phyloP scores from a whole-genome alignment of 176 grass and related monocot genomes.

The Coix lacrymajobi region DNA sequence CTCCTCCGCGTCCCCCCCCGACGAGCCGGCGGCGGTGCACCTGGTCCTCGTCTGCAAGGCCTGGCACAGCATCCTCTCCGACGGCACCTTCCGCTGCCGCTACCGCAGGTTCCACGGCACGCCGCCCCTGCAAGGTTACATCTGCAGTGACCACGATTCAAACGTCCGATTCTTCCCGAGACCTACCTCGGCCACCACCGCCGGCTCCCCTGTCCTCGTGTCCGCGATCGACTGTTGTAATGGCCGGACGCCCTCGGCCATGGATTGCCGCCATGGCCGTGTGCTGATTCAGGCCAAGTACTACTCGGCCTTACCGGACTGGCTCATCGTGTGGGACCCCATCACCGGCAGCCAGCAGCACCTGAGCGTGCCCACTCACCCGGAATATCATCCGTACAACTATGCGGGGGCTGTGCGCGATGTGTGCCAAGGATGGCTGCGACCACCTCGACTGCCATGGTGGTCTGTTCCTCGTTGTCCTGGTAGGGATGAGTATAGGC shows the following conservation, averaged over 20 bases:
- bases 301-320: neutral
- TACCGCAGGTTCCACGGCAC: neutral
- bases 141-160: neutral
- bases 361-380: neutral
- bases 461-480: neutral
- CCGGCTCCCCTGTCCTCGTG: too few relatives aligned
- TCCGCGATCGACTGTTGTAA: accelerated
- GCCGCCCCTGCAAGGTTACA: neutral
- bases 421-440: neutral
- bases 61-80: neutral
- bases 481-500: neutral
- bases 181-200: neutral
- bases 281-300: neutral
- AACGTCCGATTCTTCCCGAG: neutral
- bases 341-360: neutral
- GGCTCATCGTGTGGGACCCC: neutral
- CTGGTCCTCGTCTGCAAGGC: neutral
- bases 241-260: accelerated
- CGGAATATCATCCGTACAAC: accelerated
- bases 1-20: neutral
- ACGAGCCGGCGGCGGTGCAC: neutral
- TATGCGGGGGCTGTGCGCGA: neutral
- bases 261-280: neutral
- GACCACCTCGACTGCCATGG: neutral
- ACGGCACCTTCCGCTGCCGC: neutral